Evolutionary conservation across 768 basidiomycete genomes (phyloP).

Genomic region (Pleurotus sapidus): DNA sequence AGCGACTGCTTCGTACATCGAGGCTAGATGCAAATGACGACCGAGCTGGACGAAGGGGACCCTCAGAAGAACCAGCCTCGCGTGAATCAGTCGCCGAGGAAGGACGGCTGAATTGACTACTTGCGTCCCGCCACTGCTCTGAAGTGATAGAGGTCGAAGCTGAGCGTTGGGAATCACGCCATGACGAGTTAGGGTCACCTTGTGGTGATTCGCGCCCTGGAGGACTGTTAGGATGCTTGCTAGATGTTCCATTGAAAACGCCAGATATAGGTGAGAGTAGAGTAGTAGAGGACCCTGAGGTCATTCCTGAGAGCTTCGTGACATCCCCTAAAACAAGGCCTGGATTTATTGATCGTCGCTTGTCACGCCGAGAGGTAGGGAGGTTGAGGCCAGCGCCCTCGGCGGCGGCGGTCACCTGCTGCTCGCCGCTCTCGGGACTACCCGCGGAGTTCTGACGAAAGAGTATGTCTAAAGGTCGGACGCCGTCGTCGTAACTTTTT

Average conservation of each 20-base stretch:
- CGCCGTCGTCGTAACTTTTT: conserved; percentile 42
- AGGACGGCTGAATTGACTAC: conserved; percentile 1
- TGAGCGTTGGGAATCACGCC: neutral
- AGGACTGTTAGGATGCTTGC: conserved; percentile 21
- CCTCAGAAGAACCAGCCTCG: conserved; percentile 7
- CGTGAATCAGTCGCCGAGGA: neutral
- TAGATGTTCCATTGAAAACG: conserved; percentile 22
- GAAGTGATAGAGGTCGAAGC: conserved; percentile 1
- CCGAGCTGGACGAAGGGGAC: conserved; percentile 11
- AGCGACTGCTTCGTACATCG: conserved; percentile 24
- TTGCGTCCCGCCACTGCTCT: conserved; percentile 6
- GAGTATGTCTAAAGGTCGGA: conserved; percentile 38
- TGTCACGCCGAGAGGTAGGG: conserved; percentile 36
- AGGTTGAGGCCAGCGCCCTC: conserved; percentile 26
- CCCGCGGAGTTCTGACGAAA: conserved; percentile 23
- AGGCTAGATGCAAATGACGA: conserved; percentile 28
- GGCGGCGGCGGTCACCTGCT: neutral
- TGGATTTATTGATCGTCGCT: conserved; percentile 49
- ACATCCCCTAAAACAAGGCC: conserved; percentile 30
- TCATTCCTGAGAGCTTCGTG: neutral
- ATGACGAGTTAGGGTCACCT: conserved; percentile 1
- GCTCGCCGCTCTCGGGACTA: neutral
- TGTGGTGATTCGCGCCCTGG: conserved; percentile 13
- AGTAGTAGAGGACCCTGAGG: conserved; percentile 19
- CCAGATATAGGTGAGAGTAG: conserved; percentile 29